These are phyloP conservation scores for bread wheat (Triticum aestivum) DNA, from an alignment of 176 grass and related monocot genomes.

Conservation along the genomic window IWGSC_CS_RefSeq_v2.1 NC_057801.1:400187512-400188011, in stretches of 20 bases:
- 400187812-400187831: neutral
- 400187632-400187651: neutral
- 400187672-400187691: conserved; percentile 3
- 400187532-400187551: neutral
- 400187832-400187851: neutral
- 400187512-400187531: conserved; percentile 14
- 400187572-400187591: neutral
- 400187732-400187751: conserved; percentile 14
- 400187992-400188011: neutral
- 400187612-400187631: neutral
- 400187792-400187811: neutral
- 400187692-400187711: neutral
- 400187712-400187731: conserved; percentile 6
- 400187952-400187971: neutral
- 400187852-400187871: neutral
- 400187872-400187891: neutral
- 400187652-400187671: neutral
- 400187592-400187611: neutral
- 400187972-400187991: neutral
- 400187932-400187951: neutral
- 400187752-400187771: neutral
- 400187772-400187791: neutral
- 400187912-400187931: neutral
- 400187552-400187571: neutral
- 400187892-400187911: neutral